Evolutionary conservation across 495 filamentous ascomycete genomes (phyloP).

Genomic region (Annulohypoxylon maeteangense): DNA sequence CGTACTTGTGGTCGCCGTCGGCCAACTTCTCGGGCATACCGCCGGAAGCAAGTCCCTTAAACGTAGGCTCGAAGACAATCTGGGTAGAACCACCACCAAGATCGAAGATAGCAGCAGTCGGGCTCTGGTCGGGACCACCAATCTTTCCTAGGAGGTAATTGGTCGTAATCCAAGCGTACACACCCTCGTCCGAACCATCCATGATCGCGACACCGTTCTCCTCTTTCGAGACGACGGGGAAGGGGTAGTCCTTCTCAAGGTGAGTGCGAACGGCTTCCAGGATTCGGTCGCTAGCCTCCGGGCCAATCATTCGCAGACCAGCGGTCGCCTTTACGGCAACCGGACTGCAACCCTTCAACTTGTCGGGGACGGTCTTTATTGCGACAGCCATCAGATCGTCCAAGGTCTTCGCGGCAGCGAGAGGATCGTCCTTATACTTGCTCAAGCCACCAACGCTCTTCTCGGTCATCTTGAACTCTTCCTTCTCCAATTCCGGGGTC

Average conservation of each 20-base stretch:
- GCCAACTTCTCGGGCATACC: slow-evolving; percentile 90
- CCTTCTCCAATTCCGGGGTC: slow-evolving; percentile 92
- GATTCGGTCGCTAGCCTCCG: slow-evolving; percentile 84
- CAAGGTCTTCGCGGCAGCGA: slow-evolving; percentile 88
- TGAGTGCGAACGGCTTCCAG: slow-evolving; percentile 84
- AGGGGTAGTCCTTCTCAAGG: slow-evolving; percentile 90
- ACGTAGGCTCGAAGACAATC: slow-evolving; percentile 98
- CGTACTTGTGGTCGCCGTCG: slow-evolving; percentile 96
- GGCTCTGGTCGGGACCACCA: slow-evolving; percentile 86
- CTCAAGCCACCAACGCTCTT: slow-evolving; percentile 86
- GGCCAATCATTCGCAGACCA: slow-evolving; percentile 84
- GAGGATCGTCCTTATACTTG: slow-evolving; percentile 82
- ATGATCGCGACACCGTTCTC: slow-evolving; percentile 92
- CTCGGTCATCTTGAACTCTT: slow-evolving; percentile 89
- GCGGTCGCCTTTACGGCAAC: slow-evolving; percentile 97
- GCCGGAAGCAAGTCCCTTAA: slow-evolving; percentile 71
- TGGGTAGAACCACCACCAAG: slow-evolving; percentile 94
- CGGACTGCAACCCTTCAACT: slow-evolving; percentile 86
- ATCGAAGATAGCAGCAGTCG: slow-evolving; percentile 94
- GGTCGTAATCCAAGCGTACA: slow-evolving; percentile 99
- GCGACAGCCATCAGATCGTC: slow-evolving; percentile 89
- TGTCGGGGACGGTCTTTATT: slow-evolving; percentile 82
- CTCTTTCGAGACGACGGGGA: slow-evolving; percentile 87
- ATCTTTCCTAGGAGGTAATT: slow-evolving; percentile 99
- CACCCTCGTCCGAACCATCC: slow-evolving; percentile 94